Evolutionary conservation across 176 grass and related monocot genomes (phyloP).

Genomic region (Neostapfia colusana): DNA sequence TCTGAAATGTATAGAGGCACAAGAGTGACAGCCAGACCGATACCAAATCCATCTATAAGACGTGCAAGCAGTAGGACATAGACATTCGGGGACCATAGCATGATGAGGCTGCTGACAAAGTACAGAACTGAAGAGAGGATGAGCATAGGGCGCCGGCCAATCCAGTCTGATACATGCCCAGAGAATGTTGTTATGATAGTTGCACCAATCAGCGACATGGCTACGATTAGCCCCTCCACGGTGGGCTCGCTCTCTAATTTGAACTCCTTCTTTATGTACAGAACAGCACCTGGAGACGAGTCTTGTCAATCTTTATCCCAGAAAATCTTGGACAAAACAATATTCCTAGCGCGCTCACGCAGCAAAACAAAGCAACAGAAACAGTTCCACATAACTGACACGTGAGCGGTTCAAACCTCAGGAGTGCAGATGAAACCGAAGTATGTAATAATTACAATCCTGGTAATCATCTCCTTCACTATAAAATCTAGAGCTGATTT

Average conservation of each 20-base stretch:
- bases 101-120: constrained; percentile 73
- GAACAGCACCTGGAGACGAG: constrained; percentile 61
- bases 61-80: constrained; percentile 78
- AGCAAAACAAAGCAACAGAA: constrained; percentile 16
- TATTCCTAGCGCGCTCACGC: constrained; percentile 8
- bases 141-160: constrained; percentile 80
- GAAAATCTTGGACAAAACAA: constrained; percentile 18
- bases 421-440: constrained; percentile 26
- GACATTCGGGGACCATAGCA: constrained; percentile 86
- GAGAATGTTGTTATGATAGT: constrained; percentile 86
- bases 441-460: background rate
- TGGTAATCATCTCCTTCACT: background rate
- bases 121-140: constrained; percentile 74
- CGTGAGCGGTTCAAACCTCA: background rate
- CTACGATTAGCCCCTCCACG: constrained; percentile 81
- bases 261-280: constrained; percentile 94
- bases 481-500: background rate
- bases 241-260: constrained; percentile 64
- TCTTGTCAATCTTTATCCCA: constrained; percentile 17
- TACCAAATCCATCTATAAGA: constrained; percentile 81
- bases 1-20: constrained; percentile 92
- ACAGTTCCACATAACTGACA: constrained; percentile 1
- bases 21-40: constrained; percentile 77
- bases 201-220: constrained; percentile 89
- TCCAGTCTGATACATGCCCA: constrained; percentile 65